Percentiles rank a stretch among this genome's conserved stretches.
These are phyloP conservation scores for Aquilaria agallochum DNA, from an alignment of 441 rosid genomes.

Conservation along the genomic window DNA sequence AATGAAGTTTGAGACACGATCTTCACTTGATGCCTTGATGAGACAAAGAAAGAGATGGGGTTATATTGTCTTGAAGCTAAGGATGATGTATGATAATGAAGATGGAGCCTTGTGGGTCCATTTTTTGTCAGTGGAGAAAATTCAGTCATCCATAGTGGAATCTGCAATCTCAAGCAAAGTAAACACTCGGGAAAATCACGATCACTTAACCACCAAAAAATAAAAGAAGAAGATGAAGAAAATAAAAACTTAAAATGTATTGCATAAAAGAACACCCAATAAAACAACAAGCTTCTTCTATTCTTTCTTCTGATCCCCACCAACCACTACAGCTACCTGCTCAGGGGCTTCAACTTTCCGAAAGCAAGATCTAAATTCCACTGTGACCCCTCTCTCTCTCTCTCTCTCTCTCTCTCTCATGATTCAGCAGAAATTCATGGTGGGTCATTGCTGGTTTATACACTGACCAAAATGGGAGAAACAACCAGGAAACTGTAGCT, in stretches of 20 bases:
- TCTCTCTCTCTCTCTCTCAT: conserved; percentile 8
- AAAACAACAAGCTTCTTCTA: conserved; percentile 19
- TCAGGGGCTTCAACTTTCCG: conserved; percentile 22
- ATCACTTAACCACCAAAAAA: conserved; percentile 45
- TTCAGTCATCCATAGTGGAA: conserved; percentile 32
- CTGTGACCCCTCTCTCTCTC: conserved; percentile 20
- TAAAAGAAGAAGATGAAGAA: conserved; percentile 2
- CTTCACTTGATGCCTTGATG: neutral
- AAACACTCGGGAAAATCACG: conserved; percentile 25
- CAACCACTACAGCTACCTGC: conserved; percentile 35
- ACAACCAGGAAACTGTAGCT: conserved; percentile 9
- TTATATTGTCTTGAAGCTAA: conserved; percentile 11
- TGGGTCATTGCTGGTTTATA: conserved; percentile 16
- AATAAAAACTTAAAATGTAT: neutral
- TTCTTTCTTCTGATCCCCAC: conserved; percentile 26
- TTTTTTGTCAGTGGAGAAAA: conserved; percentile 32
- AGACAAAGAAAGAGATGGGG: neutral
- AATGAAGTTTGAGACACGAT: neutral
- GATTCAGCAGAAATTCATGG: conserved; percentile 45
- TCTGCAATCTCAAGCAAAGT: conserved; percentile 59
- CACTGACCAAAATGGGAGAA: conserved; percentile 12
- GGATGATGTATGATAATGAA: conserved; percentile 16
- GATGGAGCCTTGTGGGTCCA: conserved; percentile 43
- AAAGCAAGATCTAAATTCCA: conserved; percentile 29
- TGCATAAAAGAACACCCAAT: conserved; percentile 3